Base-by-base conservation (phyloP, 495 filamentous ascomycete genomes). In the Amphirosellinia nigrospora region DNA sequence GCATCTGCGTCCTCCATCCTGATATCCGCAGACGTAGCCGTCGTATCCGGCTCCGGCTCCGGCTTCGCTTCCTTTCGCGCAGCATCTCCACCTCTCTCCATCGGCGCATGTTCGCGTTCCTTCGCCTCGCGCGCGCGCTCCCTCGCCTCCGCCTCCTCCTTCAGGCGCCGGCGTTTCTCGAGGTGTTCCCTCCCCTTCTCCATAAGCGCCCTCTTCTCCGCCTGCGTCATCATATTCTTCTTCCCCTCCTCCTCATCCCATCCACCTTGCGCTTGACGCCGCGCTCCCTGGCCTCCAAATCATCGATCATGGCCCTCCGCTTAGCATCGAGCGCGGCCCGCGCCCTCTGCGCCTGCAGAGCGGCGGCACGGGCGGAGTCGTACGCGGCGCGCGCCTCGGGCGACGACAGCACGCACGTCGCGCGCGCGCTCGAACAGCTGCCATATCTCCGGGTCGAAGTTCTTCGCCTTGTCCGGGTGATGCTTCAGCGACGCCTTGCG, bases 381-480 rank as follows among this genome's bases (percentile, higher is more conserved):
- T 85, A 85, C 45, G 76, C 76, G 7, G 78, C 79, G 67, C 82
- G 79, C 13, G 81, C 80, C 21, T 76, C 79, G 0, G 75, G 58
- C 66, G 74, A 73, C 68, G 78, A 71, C 28, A 86, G 78, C 53
- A 83, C 80, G 78, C 53, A 83, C 80, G 69, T 83, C 83, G 71
- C 82, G 79, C 7, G 83, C 82, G 28, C 80, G 79, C 71, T 83
- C 82, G 74, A 85, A 80, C 4, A 79, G 75, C 72, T 83, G 79
- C 81, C 83, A 86, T 72, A 81, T 75, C 16, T 70, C 77, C 11
- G 83, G 72, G 70, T 85, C 83, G 76, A 82, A 86, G 68, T 77
- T 71, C 79, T 68, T 81, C 78, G 82, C 79, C 71, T 84, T 84
- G 80, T 86, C 83, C n/a, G 83, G 83, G 58, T 86, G 83, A 50